Base-by-base conservation (phyloP, 1,284 basidiomycete species). In the Apiotrichum gracile region DNA sequence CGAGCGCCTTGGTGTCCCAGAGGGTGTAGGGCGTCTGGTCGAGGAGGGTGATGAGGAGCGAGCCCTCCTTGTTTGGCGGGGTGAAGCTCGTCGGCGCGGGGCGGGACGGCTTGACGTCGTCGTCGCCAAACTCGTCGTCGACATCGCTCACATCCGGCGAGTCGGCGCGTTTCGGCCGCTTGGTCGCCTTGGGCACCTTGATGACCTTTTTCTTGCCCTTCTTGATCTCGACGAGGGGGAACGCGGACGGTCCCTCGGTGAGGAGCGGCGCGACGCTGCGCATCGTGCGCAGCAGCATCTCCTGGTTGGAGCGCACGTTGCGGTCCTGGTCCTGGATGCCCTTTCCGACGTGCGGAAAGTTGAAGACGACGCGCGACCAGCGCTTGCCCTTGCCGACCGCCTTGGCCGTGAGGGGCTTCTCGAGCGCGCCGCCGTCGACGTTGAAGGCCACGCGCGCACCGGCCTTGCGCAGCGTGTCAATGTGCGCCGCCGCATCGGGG, bases 321-420 rank as follows among this genome's bases (percentile, higher is more conserved):
- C 94, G 83, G 65, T 92, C 86, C 76, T 94, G 91, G 69, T 98
- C 91, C 41, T 89, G 84, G 62, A 97, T 94, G 1, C 93, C 91
- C 82, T 64, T 66, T 86, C 93, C 93, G 63, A 87, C 87, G 78
- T 98, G 94, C 47, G 94, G 94, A 66, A 97, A 98, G 69, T 97
- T 97, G 84, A 91, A 97, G 22, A 91, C 85, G 53, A 97, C 82
- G 51, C 74, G 83, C 79, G 78, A 91, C 86, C 82, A 88, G 37
- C 57, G 49, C 39, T 42, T 46, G 17, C 53, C 53, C 40, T 53
- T 55, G 58, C 83, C 85, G 44, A 87, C 38, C 40, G 51, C 38
- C 65, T 70, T 49, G 73, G 72, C n/a, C n/a, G n/a, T n/a, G n/a
- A n/a, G n/a, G n/a, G n/a, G 10, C 71, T 80, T 58, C 54, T 87